Conservation (phyloP, 371 early-diverging fungal genomes). For the Gilbertella persicaria region DNA sequence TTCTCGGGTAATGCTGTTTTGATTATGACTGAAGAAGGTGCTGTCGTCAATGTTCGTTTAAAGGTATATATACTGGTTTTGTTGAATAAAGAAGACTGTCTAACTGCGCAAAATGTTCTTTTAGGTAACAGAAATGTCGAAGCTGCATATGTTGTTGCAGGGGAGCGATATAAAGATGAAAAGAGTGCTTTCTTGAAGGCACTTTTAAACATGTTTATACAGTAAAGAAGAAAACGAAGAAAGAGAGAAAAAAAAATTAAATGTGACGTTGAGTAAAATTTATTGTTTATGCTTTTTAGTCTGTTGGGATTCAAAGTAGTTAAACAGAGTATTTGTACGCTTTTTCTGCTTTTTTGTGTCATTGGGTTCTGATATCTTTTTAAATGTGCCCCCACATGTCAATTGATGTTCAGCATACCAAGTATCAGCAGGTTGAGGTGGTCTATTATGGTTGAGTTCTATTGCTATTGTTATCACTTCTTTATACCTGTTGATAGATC, state of each 20-base stretch:
- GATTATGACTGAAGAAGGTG: constrained; percentile 12
- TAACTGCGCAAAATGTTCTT: background rate
- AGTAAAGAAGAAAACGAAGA: background rate
- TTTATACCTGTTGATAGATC: constrained; percentile 72
- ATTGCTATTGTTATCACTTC: too few relatives aligned
- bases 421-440: constrained; percentile 66
- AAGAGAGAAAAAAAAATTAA: background rate
- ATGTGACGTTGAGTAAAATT: too few relatives aligned
- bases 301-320: too few relatives aligned
- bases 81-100: background rate
- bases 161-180: constrained; percentile 1
- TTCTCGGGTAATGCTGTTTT: constrained; percentile 32
- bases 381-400: constrained; percentile 62
- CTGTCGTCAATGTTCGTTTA: constrained; percentile 5
- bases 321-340: constrained; percentile 95
- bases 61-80: background rate
- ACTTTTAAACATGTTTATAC: constrained; percentile 13
- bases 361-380: constrained; percentile 62
- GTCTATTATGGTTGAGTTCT: too few relatives aligned
- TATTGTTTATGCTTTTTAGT: too few relatives aligned
- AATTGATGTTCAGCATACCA: constrained; percentile 64
- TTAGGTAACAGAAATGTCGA: background rate
- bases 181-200: constrained; percentile 5
- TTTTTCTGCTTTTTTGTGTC: constrained; percentile 98
- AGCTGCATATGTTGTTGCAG: background rate